A percentile compares a stretch with the other conserved stretches of the same genome.
These are phyloP conservation scores for Termitomyces sp. DNA, from an alignment of 768 basidiomycete genomes.

Conservation along the genomic window DNA sequence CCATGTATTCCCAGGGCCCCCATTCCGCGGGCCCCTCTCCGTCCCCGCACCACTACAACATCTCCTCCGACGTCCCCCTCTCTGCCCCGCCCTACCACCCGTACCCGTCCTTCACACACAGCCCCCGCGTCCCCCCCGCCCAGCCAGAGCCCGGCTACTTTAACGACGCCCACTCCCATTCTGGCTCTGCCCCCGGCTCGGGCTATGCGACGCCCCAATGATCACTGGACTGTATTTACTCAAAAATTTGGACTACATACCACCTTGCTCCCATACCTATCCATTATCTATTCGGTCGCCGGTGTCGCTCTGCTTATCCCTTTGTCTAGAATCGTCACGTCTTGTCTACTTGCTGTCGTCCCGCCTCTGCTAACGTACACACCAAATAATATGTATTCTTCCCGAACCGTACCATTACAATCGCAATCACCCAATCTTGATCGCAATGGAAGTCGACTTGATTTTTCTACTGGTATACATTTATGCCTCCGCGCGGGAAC, in stretches of 20 bases:
- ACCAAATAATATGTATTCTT: neutral
- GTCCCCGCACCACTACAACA: slow-evolving; percentile 20
- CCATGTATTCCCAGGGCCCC: slow-evolving; percentile 32
- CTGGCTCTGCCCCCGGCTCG: slow-evolving; percentile 38
- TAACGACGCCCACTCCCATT: slow-evolving; percentile 31
- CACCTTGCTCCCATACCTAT: neutral
- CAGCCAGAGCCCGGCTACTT: slow-evolving; percentile 27
- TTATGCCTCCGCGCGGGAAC: no score
- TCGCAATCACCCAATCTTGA: no score
- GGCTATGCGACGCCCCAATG: slow-evolving; percentile 43
- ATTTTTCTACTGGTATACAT: no score
- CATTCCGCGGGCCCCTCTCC: slow-evolving; percentile 35
- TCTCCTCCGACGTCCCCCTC: slow-evolving; percentile 41
- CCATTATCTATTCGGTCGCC: slow-evolving; percentile 4
- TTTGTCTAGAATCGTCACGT: slow-evolving; percentile 11
- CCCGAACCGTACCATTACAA: no score
- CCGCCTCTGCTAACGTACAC: neutral
- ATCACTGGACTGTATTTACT: neutral
- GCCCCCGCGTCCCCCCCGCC: slow-evolving; percentile 28
- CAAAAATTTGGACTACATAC: neutral
- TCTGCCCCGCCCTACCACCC: slow-evolving; percentile 41
- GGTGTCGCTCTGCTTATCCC: slow-evolving; percentile 2
- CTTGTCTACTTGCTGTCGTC: slow-evolving; percentile 16
- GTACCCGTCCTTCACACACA: slow-evolving; percentile 30
- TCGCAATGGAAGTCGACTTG: no score